Conservation (phyloP, 1,284 basidiomycete species). For the Anthracocystis panici-leucophaei region DNA sequence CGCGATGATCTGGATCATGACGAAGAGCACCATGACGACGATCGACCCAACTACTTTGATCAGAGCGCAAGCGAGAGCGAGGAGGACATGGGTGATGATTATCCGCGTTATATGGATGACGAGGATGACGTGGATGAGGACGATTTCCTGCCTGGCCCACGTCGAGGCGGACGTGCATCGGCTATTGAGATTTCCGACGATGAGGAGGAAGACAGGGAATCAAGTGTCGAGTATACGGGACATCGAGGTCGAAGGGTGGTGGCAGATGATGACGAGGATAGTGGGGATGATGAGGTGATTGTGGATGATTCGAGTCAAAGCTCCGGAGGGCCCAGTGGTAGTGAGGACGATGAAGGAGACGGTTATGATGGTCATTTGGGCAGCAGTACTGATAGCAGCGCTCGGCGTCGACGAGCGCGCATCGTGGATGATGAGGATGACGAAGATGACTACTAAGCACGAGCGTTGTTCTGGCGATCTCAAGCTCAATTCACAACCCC, state of each 20-base stretch:
- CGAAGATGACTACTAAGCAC: slow-evolving; percentile 2
- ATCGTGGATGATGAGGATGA: slow-evolving; percentile 39
- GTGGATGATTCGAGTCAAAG: not conserved
- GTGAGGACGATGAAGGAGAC: slow-evolving; percentile 13
- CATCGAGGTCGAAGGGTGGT: slow-evolving; percentile 3
- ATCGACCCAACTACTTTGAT: not conserved
- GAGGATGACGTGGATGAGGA: slow-evolving; percentile 28
- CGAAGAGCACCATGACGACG: not conserved
- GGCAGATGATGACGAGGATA: slow-evolving; percentile 8
- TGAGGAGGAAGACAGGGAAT: slow-evolving; percentile 20
- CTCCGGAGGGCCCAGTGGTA: not conserved
- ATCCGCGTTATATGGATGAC: slow-evolving; percentile 1
- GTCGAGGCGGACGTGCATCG: slow-evolving; percentile 12
- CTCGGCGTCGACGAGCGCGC: slow-evolving; percentile 21
- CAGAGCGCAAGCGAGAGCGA: slow-evolving; percentile 1
- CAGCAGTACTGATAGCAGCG: slow-evolving; percentile 33
- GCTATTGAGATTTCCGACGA: slow-evolving; percentile 47
- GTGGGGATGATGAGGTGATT: slow-evolving; percentile 8
- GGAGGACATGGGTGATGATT: not conserved
- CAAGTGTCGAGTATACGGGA: slow-evolving; percentile 33
- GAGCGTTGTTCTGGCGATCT: not conserved
- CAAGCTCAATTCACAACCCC: no score
- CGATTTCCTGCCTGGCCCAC: slow-evolving; percentile 40
- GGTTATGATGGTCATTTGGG: not conserved
- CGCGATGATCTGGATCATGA: slow-evolving; percentile 13